phyloP scores from a whole-genome alignment of 2,329 filamentous ascomycete genomes.

The Akanthomyces muscarius region DNA sequence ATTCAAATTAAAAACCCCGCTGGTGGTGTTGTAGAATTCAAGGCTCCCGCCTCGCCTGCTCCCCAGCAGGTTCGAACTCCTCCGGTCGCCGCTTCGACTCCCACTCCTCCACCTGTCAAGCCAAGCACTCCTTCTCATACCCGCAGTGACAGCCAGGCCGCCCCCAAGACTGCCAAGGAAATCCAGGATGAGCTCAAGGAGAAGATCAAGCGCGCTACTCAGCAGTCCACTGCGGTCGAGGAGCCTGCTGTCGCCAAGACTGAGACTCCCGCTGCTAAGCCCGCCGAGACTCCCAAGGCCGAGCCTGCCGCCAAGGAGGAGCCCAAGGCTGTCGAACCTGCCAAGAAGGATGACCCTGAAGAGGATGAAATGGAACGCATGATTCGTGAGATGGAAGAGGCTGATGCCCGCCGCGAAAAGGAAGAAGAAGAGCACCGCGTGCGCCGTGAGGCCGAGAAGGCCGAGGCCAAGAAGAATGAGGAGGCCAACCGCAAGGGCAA shows the following conservation, averaged over 20 bases:
- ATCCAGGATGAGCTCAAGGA: slow-evolving; percentile 79
- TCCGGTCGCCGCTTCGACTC: slow-evolving; percentile 67
- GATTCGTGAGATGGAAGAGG: slow-evolving; percentile 60
- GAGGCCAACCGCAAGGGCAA: slow-evolving; percentile 41
- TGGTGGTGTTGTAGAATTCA: slow-evolving; percentile 70
- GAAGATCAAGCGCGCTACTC: slow-evolving; percentile 64
- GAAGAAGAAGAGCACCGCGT: slow-evolving; percentile 45
- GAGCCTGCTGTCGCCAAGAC: slow-evolving; percentile 26
- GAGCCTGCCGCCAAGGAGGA: slow-evolving; percentile 33
- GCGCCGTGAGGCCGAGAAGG: slow-evolving; percentile 43
- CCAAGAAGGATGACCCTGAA: slow-evolving; percentile 35
- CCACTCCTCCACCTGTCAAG: slow-evolving; percentile 77
- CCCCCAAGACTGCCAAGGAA: slow-evolving; percentile 72
- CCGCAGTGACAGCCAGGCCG: slow-evolving; percentile 65
- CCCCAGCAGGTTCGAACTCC: slow-evolving; percentile 60
- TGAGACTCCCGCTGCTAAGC: slow-evolving; percentile 29
- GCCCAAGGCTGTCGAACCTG: slow-evolving; percentile 28
- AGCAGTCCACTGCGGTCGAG: slow-evolving; percentile 30
- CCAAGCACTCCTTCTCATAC: slow-evolving; percentile 63
- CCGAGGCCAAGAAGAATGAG: slow-evolving; percentile 47
- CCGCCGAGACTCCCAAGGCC: slow-evolving; percentile 31
- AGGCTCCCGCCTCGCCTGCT: slow-evolving; percentile 54
- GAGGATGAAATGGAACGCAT: slow-evolving; percentile 58
- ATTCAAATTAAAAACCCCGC: slow-evolving; percentile 81
- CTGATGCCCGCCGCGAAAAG: slow-evolving; percentile 47